phyloP scores from a whole-genome alignment of 2,329 filamentous ascomycete genomes.

The Exutisphaerella laricina region DNA sequence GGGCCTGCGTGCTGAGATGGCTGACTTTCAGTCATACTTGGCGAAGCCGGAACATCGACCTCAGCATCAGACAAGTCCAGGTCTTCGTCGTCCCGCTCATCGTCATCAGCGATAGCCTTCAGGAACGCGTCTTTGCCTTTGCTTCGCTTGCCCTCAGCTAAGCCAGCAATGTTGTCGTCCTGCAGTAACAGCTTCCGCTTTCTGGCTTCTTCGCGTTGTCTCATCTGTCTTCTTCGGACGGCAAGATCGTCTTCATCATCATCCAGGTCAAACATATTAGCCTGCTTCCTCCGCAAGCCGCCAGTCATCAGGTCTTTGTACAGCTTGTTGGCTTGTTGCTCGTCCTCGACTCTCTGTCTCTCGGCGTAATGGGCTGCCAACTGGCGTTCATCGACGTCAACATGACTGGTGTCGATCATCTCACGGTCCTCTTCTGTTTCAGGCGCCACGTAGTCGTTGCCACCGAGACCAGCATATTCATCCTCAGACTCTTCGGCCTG shows the following conservation, averaged over 20 bases:
- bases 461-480: constrained; percentile 91
- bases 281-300: constrained; percentile 74
- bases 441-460: constrained; percentile 74
- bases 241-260: constrained; percentile 81
- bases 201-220: constrained; percentile 80
- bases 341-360: constrained; percentile 71
- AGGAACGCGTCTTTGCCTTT: constrained; percentile 77
- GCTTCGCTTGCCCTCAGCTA: constrained; percentile 51
- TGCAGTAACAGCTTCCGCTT: constrained; percentile 84
- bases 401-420: constrained; percentile 80
- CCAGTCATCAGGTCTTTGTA: constrained; percentile 91
- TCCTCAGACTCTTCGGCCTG: constrained; percentile 97
- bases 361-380: constrained; percentile 83
- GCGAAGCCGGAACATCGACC: constrained; percentile 40
- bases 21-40: constrained; percentile 28
- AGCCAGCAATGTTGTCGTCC: constrained; percentile 85
- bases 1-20: constrained; percentile 17
- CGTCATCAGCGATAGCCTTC: constrained; percentile 71
- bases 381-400: constrained; percentile 72
- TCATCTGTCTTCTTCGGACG: constrained; percentile 70
- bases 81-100: constrained; percentile 58
- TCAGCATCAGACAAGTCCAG: constrained; percentile 61
- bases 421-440: constrained; percentile 69
- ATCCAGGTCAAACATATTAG: constrained; percentile 60
- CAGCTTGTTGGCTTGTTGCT: constrained; percentile 82